These are phyloP conservation scores for Termitomyces heimii DNA, from an alignment of 768 basidiomycete species.

Conservation along the genomic window DNA sequence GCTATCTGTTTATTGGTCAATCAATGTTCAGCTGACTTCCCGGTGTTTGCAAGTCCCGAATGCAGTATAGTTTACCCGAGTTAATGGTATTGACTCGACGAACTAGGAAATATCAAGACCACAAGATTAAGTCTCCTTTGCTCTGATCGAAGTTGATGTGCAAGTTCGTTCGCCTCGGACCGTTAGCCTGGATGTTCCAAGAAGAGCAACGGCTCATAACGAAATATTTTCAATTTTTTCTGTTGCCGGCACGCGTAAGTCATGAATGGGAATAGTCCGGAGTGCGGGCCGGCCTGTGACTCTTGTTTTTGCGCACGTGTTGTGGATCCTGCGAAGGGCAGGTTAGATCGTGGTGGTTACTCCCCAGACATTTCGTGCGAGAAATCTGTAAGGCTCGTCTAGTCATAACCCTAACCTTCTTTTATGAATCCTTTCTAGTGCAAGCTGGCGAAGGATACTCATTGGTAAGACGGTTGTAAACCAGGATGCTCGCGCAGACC, in stretches of 20 bases:
- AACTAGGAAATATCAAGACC: constrained; percentile 4
- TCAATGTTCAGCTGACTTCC: constrained; percentile 9
- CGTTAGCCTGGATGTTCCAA: background rate
- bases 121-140: background rate
- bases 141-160: constrained; percentile 1
- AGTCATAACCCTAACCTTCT: no score
- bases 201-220: background rate
- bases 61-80: constrained; percentile 11
- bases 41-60: constrained; percentile 1
- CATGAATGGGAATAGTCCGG: background rate
- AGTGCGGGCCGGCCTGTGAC: background rate
- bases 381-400: background rate
- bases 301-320: background rate
- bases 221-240: background rate
- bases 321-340: background rate
- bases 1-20: background rate
- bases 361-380: background rate
- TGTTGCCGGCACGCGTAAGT: background rate
- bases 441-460: background rate
- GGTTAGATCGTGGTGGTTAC: background rate
- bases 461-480: background rate
- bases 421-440: no score
- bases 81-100: constrained; percentile 1
- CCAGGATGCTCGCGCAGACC: background rate
- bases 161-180: background rate